Evolutionary conservation across 257 asterid species (phyloP), one percentile per base, ranked within the genome.

Genomic region (Scutellaria galericulata): DNA sequence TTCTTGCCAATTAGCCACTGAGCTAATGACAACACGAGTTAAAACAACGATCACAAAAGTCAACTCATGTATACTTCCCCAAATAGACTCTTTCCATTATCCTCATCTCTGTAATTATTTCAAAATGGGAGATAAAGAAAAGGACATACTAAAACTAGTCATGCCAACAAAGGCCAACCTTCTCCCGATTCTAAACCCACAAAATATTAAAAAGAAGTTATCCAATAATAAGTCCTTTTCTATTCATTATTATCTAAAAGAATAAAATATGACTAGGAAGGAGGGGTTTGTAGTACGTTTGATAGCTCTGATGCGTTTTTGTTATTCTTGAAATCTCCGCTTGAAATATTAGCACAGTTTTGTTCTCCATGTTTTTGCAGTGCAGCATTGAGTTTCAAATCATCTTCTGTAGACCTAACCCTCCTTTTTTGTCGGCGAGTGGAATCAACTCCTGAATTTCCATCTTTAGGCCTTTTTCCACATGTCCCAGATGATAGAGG

Each of bases 221-320:
- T 54, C 9, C 39, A 60, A 22, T 37, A 58, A 11, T 8, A 7
- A 18, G 47, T 46, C 67, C 51, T 48, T 35, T 57, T 48, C 42
- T 50, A 53, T 12, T 15, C 40, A 42, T 14, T 59, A 40, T 15
- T 57, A 54, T 45, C 11, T 18, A 5, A 13, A 1, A 63, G 15
- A 48, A 9, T 18, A 7, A 35, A 62, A 40, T 27, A 71, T 44
- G 31, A 75, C 13, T 7, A 60, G 12, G 53, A 66, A 58, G 22
- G 37, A 20, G 37, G 39, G 18, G 37, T 31, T 2, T 35, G 22
- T 31, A 76, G 78, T 77, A 92, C 98, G 92, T 87, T 92, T 44
- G 90, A 82, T 59, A 90, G 86, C 82, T 88, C 96, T 54, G 83
- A 50, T 61, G 96, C 82, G 53, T 86, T 90, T 69, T 91, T 86